These are phyloP conservation scores for Globisporangium mamillatum DNA, from an alignment of 352 stramenopile species.

Conservation along the genomic window DNA sequence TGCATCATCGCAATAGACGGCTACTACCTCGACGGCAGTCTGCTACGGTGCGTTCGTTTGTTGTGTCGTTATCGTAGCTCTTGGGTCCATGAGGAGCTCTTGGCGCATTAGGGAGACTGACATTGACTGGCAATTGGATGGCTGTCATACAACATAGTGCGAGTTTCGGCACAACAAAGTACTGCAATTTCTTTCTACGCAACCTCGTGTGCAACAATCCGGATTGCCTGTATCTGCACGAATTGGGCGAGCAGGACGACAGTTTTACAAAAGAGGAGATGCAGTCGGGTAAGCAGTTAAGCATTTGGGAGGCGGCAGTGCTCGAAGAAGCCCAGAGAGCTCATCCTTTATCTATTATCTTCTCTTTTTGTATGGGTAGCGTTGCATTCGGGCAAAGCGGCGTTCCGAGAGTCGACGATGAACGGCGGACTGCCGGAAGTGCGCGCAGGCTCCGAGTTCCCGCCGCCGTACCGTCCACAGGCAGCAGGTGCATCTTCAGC, in stretches of 20 bases:
- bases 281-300: constrained; percentile 47
- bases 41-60: constrained; percentile 44
- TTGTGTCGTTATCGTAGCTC: constrained; percentile 6
- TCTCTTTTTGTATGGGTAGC: constrained; percentile 25
- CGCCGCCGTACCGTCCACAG: constrained; percentile 35
- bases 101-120: neutral
- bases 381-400: constrained; percentile 69
- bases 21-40: constrained; percentile 79
- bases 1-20: constrained; percentile 92
- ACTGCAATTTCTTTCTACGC: constrained; percentile 93
- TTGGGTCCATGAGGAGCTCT: constrained; percentile 1
- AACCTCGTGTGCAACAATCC: constrained; percentile 92
- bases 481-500: neutral
- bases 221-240: constrained; percentile 94
- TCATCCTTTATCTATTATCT: constrained; percentile 11
- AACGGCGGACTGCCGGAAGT: constrained; percentile 40
- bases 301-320: neutral
- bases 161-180: constrained; percentile 95
- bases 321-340: neutral
- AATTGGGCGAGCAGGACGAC: constrained; percentile 89
- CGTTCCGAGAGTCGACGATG: constrained; percentile 61
- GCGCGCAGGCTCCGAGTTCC: constrained; percentile 55
- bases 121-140: neutral
- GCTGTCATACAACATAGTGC: constrained; percentile 37
- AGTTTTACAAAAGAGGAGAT: constrained; percentile 96